Percentiles rank a stretch among this genome's conserved stretches.
Evolutionary conservation across 176 grass and related monocot species (phyloP).

Genomic region (Guadua angustifolia): DNA sequence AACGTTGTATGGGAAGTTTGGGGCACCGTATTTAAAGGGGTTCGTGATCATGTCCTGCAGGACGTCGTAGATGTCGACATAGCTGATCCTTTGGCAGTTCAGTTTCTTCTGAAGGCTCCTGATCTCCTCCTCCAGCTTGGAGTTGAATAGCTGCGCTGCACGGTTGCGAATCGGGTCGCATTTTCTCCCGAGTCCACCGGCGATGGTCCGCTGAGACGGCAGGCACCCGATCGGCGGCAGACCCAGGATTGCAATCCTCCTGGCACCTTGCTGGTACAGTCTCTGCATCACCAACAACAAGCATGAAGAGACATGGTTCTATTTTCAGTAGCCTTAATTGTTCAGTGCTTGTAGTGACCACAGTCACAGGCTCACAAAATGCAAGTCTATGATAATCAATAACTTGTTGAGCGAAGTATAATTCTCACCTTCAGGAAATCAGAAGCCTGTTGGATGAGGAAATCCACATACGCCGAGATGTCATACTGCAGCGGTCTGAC

Average conservation of each 20-base stretch:
- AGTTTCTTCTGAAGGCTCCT: neutral
- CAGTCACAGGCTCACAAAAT: neutral
- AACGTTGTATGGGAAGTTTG: neutral
- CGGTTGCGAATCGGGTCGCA: slow-evolving; percentile 43
- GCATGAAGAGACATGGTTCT: neutral
- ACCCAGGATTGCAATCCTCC: slow-evolving; percentile 50
- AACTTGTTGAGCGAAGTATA: neutral
- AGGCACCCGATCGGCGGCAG: slow-evolving; percentile 54
- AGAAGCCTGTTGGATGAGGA: slow-evolving; percentile 29
- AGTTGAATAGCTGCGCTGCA: slow-evolving; percentile 50
- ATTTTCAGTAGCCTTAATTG: neutral
- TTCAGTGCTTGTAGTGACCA: neutral
- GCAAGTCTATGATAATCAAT: neutral
- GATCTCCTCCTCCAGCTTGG: slow-evolving; percentile 33
- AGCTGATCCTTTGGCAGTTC: slow-evolving; percentile 35
- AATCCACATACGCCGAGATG: slow-evolving; percentile 48
- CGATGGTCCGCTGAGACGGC: slow-evolving; percentile 42
- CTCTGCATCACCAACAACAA: slow-evolving; percentile 9
- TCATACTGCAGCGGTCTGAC: slow-evolving; percentile 44
- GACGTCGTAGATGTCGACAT: slow-evolving; percentile 55
- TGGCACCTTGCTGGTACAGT: slow-evolving; percentile 46
- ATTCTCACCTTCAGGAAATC: slow-evolving; percentile 48
- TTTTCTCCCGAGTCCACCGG: slow-evolving; percentile 17
- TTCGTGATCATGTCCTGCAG: slow-evolving; percentile 46
- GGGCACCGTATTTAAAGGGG: slow-evolving; percentile 45